A percentile compares a stretch with the other conserved stretches of the same genome.
These are phyloP conservation scores for Camellia granthamiana DNA, from an alignment of 148 eudicot species.

Conservation along the genomic window DNA sequence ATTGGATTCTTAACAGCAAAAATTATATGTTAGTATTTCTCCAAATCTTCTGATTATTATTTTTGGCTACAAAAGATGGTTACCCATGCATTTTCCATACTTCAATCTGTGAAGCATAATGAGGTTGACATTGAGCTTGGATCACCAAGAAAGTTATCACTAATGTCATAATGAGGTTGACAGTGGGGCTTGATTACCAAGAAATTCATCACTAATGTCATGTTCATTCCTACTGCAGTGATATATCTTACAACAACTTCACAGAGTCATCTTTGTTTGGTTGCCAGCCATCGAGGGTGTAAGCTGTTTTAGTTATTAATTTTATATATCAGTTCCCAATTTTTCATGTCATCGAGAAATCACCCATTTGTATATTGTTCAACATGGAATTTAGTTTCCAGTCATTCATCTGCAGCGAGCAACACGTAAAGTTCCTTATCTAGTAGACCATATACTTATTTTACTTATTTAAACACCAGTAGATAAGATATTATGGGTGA, in stretches of 20 bases:
- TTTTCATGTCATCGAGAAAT: conserved; percentile 2
- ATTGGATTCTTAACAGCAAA: no score
- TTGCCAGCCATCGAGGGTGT: conserved; percentile 60
- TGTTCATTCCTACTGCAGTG: conserved; percentile 20
- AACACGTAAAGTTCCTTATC: conserved; percentile 40
- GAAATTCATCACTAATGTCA: not conserved
- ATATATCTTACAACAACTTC: no score
- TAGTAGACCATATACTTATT: not conserved
- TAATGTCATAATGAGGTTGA: no score
- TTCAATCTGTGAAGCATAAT: not conserved
- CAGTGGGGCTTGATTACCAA: not conserved
- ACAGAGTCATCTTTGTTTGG: conserved; percentile 31
- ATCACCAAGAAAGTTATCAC: no score
- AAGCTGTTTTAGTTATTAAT: conserved; percentile 19
- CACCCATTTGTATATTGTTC: conserved; percentile 4
- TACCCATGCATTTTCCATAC: no score
- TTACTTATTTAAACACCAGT: not conserved
- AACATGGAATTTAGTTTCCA: conserved; percentile 63
- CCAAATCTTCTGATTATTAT: no score
- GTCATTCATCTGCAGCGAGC: conserved; percentile 34
- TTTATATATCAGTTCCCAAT: not conserved
- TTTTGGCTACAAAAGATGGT: no score
- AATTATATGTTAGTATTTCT: no score
- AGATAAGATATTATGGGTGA: not conserved
- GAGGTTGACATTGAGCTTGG: no score